Conservation (phyloP, 1,139 yeast species). For the Taiozyma sp. region DNA sequence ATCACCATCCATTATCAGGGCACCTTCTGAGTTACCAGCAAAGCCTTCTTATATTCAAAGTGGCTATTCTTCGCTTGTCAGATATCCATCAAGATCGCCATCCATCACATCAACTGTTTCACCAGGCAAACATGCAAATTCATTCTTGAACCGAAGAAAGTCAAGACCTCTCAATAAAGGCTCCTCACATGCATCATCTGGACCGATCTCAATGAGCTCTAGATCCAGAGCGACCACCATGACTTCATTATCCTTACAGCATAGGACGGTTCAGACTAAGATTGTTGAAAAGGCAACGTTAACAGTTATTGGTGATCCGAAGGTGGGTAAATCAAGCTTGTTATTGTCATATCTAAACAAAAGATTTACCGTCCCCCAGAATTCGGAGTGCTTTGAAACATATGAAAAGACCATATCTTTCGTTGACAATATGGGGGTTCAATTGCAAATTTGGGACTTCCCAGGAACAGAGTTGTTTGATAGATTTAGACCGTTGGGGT, state of each 20-base stretch:
- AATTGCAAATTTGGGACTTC: constrained; percentile 44
- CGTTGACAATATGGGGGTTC: constrained; percentile 8
- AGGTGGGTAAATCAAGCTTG: constrained; percentile 24
- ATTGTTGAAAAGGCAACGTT: constrained; percentile 4
- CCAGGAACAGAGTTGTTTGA: constrained; percentile 56
- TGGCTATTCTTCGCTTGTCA: neutral
- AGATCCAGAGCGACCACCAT: neutral
- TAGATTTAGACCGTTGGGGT: constrained; percentile 61
- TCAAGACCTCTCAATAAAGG: neutral
- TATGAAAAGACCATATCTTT: constrained; percentile 27
- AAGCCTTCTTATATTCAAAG: neutral
- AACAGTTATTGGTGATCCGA: constrained; percentile 23
- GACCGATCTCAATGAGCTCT: neutral
- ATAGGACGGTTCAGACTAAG: neutral
- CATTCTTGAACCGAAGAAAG: neutral
- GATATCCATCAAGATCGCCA: neutral
- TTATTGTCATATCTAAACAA: constrained; percentile 17
- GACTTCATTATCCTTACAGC: neutral
- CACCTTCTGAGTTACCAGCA: neutral
- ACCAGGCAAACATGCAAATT: neutral
- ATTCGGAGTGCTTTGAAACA: constrained; percentile 17
- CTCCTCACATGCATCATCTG: neutral
- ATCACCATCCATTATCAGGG: neutral
- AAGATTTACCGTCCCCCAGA: constrained; percentile 5
- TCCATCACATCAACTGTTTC: neutral